A percentile compares a stretch with the other conserved stretches of the same genome.
Evolutionary conservation across 805 yeast genomes (phyloP).

Genomic region (Ogataea trehaloabstinens): DNA sequence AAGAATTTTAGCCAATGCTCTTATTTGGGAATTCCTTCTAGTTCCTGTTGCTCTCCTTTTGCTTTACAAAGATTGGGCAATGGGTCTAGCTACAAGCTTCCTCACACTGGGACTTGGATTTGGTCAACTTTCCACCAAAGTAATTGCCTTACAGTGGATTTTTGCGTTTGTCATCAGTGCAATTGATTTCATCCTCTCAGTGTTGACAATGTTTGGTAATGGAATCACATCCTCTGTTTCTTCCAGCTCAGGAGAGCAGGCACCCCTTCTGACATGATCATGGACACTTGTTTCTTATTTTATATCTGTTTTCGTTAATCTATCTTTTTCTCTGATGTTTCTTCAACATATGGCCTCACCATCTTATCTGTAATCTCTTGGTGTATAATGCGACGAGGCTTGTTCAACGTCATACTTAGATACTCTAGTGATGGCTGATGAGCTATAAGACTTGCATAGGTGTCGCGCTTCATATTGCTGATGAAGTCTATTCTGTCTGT

Average conservation of each 20-base stretch:
- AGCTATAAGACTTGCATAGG: constrained; percentile 59
- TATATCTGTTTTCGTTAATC: constrained; percentile 1
- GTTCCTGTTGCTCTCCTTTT: constrained; percentile 59
- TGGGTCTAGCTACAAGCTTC: constrained; percentile 58
- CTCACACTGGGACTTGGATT: constrained; percentile 65
- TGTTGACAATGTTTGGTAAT: constrained; percentile 44
- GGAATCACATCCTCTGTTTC: constrained; percentile 9
- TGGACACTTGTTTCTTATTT: neutral
- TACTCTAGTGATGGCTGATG: constrained; percentile 56
- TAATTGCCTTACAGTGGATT: constrained; percentile 82
- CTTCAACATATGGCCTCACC: constrained; percentile 28
- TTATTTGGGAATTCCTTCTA: constrained; percentile 75
- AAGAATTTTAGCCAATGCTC: constrained; percentile 66
- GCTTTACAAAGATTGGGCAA: constrained; percentile 66
- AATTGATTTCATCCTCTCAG: constrained; percentile 49
- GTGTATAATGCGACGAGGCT: constrained; percentile 36
- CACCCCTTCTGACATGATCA: constrained; percentile 30
- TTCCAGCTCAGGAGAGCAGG: constrained; percentile 28
- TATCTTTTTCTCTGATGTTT: neutral
- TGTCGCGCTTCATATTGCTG: constrained; percentile 63
- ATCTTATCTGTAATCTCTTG: constrained; percentile 39
- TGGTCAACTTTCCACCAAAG: constrained; percentile 65
- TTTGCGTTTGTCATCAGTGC: constrained; percentile 71
- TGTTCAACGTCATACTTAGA: constrained; percentile 50
- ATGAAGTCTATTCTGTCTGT: constrained; percentile 72